Conservation (phyloP, 805 yeast genomes). For the Spathaspora girioi region DNA sequence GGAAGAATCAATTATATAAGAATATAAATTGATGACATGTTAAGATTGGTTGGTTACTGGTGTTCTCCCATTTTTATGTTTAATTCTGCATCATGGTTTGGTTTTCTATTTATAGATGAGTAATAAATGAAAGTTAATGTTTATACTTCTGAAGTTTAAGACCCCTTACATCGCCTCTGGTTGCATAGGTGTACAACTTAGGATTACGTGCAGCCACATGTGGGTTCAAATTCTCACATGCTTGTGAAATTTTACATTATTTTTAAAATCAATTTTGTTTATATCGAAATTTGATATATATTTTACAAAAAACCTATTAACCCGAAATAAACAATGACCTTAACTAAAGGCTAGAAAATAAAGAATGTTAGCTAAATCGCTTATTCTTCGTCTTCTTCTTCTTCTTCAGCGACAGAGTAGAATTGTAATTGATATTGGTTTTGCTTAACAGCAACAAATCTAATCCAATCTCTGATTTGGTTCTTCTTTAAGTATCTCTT, state of each 20-base stretch:
- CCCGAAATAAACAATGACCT: constrained; percentile 3
- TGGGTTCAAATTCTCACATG: not conserved
- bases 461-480: constrained; percentile 99
- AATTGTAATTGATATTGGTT: constrained; percentile 96
- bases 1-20: constrained; percentile 9
- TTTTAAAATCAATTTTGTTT: not conserved
- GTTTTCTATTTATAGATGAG: not conserved
- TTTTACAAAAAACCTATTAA: constrained; percentile 6
- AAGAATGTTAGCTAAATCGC: constrained; percentile 1
- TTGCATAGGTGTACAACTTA: not conserved
- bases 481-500: constrained; percentile 99
- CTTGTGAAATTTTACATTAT: not conserved
- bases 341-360: not conserved
- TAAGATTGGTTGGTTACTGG: not conserved
- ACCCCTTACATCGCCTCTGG: too few relatives aligned
- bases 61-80: not conserved
- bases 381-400: constrained; percentile 89
- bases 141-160: too few relatives aligned
- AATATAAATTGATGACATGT: constrained; percentile 8
- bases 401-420: constrained; percentile 96
- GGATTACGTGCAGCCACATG: not conserved
- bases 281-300: not conserved
- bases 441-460: constrained; percentile 94
- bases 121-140: not conserved
- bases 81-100: not conserved